Evolutionary conservation across 176 grass and related monocot species (phyloP), one percentile per base, ranked within the genome.

Genomic region (Coix lacrymajobi): DNA sequence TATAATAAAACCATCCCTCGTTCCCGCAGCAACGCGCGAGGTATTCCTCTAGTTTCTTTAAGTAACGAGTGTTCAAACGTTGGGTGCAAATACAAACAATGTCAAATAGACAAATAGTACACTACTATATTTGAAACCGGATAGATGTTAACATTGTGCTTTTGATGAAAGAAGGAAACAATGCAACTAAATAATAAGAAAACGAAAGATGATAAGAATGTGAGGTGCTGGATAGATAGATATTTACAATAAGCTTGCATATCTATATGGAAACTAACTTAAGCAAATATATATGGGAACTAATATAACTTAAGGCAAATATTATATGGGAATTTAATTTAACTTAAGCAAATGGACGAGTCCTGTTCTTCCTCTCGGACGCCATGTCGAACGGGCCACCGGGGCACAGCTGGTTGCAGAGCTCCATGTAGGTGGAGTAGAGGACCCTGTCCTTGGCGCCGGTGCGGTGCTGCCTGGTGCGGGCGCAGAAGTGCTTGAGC

Each of bases 401-500:
- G 0, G 94, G 91, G 1, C 26, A 28, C 10, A 97, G 66, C 77
- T 97, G 91, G 26, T 86, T 73, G 51, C 91, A 94, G 0, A 97
- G 86, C 34, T 78, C 76, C 45, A 84, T 34, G 63, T 97, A 97
- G 0, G 82, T 72, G 16, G 79, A 43, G 48, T 69, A 94, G 19
- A 94, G 66, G 11, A 94, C 85, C 7, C 88, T 67, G 4, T 91
- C 89, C 69, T 94, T 97, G 1, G 91, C 87, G 0, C 91, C 87
- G 0, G 91, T 94, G 33, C 89, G 81, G 24, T 97, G 91, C 8
- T 81, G 81, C 6, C 69, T 46, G 1, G 72, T 94, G 29, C 63
- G 24, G 0, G 51, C 84, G 12, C 89, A 97, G 3, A 97, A 92
- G 51, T 86, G 38, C 26, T 97, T 92, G 11, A 97, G 91, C 56